These are phyloP conservation scores for Protomyces lactucae-debilis DNA, from an alignment of 1,139 yeast genomes.

Conservation along the genomic window DNA sequence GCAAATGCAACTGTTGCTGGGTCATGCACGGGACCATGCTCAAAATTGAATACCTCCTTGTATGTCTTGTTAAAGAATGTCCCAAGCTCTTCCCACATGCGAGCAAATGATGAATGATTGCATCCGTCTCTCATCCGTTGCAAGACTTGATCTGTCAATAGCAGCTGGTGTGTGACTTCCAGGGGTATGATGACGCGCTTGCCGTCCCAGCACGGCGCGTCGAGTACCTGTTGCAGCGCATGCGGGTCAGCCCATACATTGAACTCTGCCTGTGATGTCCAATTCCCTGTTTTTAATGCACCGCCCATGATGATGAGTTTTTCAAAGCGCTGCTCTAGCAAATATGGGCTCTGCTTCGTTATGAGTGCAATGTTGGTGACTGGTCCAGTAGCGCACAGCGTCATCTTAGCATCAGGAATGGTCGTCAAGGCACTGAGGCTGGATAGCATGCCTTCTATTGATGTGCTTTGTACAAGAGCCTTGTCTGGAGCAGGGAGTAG, in stretches of 20 bases:
- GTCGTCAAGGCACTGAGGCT: slow-evolving; percentile 45
- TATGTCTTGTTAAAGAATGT: slow-evolving; percentile 52
- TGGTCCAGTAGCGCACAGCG: slow-evolving; percentile 64
- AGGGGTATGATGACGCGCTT: slow-evolving; percentile 60
- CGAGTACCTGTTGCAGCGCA: slow-evolving; percentile 59
- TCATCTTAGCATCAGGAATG: slow-evolving; percentile 42
- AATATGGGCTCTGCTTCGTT: slow-evolving; percentile 50
- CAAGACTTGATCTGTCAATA: slow-evolving; percentile 52
- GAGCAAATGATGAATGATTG: slow-evolving; percentile 41
- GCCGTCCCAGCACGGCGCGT: slow-evolving; percentile 45
- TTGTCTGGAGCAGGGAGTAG: slow-evolving; percentile 45
- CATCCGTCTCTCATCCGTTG: slow-evolving; percentile 25
- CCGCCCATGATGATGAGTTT: slow-evolving; percentile 73
- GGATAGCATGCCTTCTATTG: background rate
- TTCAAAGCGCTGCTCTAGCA: slow-evolving; percentile 45
- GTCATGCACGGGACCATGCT: slow-evolving; percentile 70
- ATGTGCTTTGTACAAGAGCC: background rate
- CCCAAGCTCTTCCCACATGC: slow-evolving; percentile 54
- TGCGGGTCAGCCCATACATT: slow-evolving; percentile 71
- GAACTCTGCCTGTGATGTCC: slow-evolving; percentile 55
- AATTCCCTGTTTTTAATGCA: slow-evolving; percentile 43
- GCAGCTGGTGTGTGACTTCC: slow-evolving; percentile 65
- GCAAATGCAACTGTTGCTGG: slow-evolving; percentile 62
- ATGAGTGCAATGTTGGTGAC: slow-evolving; percentile 62
- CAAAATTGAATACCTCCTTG: slow-evolving; percentile 45